Percentiles rank a stretch among this genome's conserved stretches.
Evolutionary conservation across 805 yeast genomes (phyloP).

Genomic region (Starmera caribaea): DNA sequence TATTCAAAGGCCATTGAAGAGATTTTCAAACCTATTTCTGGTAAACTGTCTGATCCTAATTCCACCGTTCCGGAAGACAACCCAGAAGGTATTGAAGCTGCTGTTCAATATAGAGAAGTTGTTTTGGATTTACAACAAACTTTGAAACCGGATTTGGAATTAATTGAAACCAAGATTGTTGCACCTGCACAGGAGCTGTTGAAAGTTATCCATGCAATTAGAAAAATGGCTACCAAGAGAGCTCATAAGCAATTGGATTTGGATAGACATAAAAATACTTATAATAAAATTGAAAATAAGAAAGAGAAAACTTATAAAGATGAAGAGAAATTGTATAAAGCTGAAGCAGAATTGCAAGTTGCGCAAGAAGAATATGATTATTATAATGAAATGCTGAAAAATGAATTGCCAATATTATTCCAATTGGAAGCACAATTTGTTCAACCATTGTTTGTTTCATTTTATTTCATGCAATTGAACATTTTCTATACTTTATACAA

Average conservation of each 20-base stretch:
- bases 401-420: conserved; percentile 81
- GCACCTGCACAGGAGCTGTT: conserved; percentile 88
- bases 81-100: conserved; percentile 93
- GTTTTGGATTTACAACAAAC: conserved; percentile 80
- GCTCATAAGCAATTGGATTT: conserved; percentile 91
- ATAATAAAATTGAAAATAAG: conserved; percentile 69
- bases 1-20: conserved; percentile 95
- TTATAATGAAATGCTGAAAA: conserved; percentile 89
- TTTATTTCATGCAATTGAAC: conserved; percentile 96
- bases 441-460: conserved; percentile 85
- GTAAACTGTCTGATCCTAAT: conserved; percentile 84
- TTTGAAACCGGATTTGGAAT: conserved; percentile 84
- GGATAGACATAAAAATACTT: conserved; percentile 69
- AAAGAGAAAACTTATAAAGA: conserved; percentile 80
- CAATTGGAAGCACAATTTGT: conserved; percentile 86
- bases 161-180: conserved; percentile 83
- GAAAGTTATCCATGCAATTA: conserved; percentile 67
- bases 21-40: conserved; percentile 92
- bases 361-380: conserved; percentile 96
- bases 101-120: conserved; percentile 82
- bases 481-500: conserved; percentile 88
- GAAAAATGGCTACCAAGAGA: conserved; percentile 93
- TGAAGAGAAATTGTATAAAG: conserved; percentile 82
- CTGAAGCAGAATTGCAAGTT: conserved; percentile 80
- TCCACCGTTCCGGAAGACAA: conserved; percentile 83